A percentile compares a stretch with the other conserved stretches of the same genome.
phyloP scores from a whole-genome alignment of 78 protist species.

The Creolimax fragrantissima region DNA sequence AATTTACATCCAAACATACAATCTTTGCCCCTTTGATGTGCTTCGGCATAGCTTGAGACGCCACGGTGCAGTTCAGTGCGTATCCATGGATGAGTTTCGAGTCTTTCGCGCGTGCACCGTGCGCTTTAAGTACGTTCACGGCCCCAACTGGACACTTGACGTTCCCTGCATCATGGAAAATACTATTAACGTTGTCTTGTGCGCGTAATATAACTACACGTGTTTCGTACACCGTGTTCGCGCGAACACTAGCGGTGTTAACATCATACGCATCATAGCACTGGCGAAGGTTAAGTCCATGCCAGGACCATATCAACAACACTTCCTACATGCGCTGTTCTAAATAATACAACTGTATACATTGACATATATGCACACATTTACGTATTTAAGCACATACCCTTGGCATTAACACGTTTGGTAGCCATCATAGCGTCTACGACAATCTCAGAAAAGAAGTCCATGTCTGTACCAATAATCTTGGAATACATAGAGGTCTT shows the following conservation, averaged over 20 bases:
- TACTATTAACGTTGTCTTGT: too few species aligned
- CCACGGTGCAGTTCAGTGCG: slow-evolving; percentile 84
- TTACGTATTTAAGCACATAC: background rate
- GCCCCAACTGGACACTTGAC: slow-evolving; percentile 80
- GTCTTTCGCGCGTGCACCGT: slow-evolving; percentile 83
- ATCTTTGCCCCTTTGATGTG: slow-evolving; percentile 80
- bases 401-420: slow-evolving; percentile 45
- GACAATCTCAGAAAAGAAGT: slow-evolving; percentile 84
- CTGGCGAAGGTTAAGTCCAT: too few species aligned
- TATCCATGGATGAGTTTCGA: slow-evolving; percentile 73
- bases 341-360: too few species aligned
- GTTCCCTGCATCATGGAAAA: too few species aligned
- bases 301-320: too few species aligned
- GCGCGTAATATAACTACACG: too few species aligned
- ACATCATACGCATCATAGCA: too few species aligned
- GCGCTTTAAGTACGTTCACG: slow-evolving; percentile 89
- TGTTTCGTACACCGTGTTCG: too few species aligned
- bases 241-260: too few species aligned
- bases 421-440: slow-evolving; percentile 86
- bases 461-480: slow-evolving; percentile 79
- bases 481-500: slow-evolving; percentile 94
- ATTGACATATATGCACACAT: background rate
- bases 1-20: slow-evolving; percentile 91
- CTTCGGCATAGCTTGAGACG: slow-evolving; percentile 90
- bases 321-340: too few species aligned